Conservation (phyloP, 2,329 filamentous ascomycete species). For the Elsinoe australis region DNA sequence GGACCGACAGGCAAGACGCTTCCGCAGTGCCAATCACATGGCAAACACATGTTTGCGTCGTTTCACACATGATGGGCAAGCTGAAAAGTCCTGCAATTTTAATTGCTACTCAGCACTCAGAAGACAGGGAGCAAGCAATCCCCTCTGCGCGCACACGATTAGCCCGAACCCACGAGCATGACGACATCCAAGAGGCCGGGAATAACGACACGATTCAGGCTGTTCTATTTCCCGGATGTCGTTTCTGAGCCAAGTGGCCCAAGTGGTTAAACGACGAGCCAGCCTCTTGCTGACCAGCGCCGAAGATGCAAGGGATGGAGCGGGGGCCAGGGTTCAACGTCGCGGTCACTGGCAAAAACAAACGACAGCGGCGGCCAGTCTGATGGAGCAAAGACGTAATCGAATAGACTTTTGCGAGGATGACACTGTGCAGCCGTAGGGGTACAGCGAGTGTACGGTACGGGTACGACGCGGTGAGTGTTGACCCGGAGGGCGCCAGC, state of each 20-base stretch:
- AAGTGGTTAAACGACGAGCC: constrained; percentile 1
- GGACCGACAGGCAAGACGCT: background rate
- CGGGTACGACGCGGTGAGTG: background rate
- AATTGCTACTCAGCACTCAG: background rate
- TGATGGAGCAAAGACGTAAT: constrained; percentile 13
- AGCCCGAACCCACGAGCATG: constrained; percentile 6
- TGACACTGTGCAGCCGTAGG: background rate
- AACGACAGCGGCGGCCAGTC: background rate
- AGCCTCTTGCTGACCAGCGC: constrained; percentile 4
- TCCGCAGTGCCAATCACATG: too few species aligned
- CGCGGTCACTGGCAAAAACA: constrained; percentile 9
- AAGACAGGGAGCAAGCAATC: background rate
- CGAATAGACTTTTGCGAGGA: background rate
- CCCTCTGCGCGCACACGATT: background rate
- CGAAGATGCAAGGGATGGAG: constrained; percentile 5
- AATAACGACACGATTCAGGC: constrained; percentile 5
- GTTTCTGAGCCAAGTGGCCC: background rate
- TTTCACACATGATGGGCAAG: too few species aligned
- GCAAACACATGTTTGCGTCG: too few species aligned
- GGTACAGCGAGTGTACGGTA: background rate
- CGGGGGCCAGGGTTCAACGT: constrained; percentile 11
- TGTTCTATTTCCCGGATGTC: background rate
- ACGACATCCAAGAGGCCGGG: constrained; percentile 8
- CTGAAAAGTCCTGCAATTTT: background rate
- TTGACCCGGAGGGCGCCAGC: background rate